phyloP scores from a whole-genome alignment of 345 rosid genomes.

The Linum lewisii region DNA sequence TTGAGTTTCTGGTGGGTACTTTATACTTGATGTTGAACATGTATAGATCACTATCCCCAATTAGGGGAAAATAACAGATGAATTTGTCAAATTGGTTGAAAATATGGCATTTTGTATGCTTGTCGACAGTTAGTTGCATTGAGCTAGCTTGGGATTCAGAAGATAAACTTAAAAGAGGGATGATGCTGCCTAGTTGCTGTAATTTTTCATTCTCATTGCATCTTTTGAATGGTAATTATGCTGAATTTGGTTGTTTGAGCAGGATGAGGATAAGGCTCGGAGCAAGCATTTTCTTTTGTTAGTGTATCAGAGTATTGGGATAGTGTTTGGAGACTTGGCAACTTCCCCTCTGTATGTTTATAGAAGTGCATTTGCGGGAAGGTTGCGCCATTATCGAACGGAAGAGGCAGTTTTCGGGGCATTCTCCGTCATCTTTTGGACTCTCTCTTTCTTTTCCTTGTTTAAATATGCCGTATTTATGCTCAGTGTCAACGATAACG shows the following conservation, averaged over 20 bases:
- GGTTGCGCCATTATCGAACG: constrained; percentile 35
- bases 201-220: too few species aligned
- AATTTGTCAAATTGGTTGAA: neutral
- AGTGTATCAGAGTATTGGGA: constrained; percentile 85
- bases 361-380: constrained; percentile 67
- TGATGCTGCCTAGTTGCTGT: too few species aligned
- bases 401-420: constrained; percentile 75
- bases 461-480: constrained; percentile 56
- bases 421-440: constrained; percentile 82
- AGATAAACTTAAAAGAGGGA: neutral
- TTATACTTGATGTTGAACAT: neutral
- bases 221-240: neutral
- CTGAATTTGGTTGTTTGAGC: constrained; percentile 19
- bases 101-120: neutral
- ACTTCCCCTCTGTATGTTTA: constrained; percentile 86
- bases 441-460: constrained; percentile 65
- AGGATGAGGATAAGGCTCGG: constrained; percentile 48
- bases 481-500: constrained; percentile 63
- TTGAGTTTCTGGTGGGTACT: neutral
- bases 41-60: too few species aligned
- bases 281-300: constrained; percentile 43
- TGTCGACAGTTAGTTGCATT: neutral
- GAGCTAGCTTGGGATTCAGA: neutral
- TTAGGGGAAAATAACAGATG: neutral
- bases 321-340: constrained; percentile 64